phyloP scores from a whole-genome alignment of 306 rosid species.

The Lathyrus sativus region DNA sequence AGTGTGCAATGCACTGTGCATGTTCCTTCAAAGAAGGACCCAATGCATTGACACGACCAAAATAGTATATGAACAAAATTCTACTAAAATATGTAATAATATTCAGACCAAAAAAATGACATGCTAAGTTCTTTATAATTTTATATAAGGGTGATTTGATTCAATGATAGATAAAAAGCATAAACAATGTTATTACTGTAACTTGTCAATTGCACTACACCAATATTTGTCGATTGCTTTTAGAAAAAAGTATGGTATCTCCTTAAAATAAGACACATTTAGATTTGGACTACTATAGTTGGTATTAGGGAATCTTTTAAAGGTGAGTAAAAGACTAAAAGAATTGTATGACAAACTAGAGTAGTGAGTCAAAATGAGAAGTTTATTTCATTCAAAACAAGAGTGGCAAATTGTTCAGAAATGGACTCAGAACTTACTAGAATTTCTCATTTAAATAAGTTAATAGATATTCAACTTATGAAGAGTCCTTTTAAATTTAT shows the following conservation, averaged over 20 bases:
- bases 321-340: no score
- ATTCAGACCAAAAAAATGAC: neutral
- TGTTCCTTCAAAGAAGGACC: conserved; percentile 10
- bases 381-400: no score
- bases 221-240: conserved; percentile 33
- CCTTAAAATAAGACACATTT: conserved; percentile 41
- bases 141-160: conserved; percentile 2
- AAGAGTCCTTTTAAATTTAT: no score
- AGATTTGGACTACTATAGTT: conserved; percentile 22
- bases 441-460: no score
- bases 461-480: no score
- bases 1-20: conserved; percentile 35
- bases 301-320: conserved; percentile 4
- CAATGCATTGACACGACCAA: neutral
- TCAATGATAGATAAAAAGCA: neutral
- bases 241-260: conserved; percentile 4
- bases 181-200: conserved; percentile 14
- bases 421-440: no score
- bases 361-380: no score
- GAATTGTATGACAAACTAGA: no score
- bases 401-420: no score
- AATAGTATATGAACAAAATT: neutral
- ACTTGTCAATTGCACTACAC: conserved; percentile 38
- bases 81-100: no score
- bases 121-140: neutral